These are phyloP conservation scores for Fraxinus angustifolia DNA, from an alignment of 305 asterid species.

Conservation along the genomic window DNA sequence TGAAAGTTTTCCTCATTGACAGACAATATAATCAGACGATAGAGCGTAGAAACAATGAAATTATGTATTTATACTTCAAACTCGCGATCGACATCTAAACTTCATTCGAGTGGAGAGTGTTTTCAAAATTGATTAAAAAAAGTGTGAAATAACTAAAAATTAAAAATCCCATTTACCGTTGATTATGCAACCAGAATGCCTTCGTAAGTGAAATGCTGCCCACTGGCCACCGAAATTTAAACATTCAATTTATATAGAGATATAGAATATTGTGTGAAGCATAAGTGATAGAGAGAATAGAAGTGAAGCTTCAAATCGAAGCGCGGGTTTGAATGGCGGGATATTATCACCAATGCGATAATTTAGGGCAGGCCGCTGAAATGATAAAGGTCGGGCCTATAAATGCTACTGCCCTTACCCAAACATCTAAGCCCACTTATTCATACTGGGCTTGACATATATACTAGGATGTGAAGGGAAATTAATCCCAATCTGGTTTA, in stretches of 20 bases:
- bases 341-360: constrained; percentile 16
- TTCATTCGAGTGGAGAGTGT: not conserved
- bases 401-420: not conserved
- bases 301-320: constrained; percentile 26
- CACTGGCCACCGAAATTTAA: not conserved
- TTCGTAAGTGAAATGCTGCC: not conserved
- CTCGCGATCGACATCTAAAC: not conserved
- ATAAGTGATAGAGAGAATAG: not conserved
- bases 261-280: not conserved
- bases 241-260: not conserved
- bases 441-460: not conserved
- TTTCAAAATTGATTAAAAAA: not conserved
- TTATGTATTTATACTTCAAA: not conserved
- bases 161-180: constrained; percentile 6
- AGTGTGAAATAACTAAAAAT: not conserved
- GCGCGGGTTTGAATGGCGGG: constrained; percentile 39
- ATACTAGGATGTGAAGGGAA: no score
- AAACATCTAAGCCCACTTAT: not conserved
- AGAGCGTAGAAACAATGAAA: not conserved
- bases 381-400: not conserved
- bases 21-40: not conserved
- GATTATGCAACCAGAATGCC: constrained; percentile 10
- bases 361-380: constrained; percentile 12
- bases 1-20: not conserved
- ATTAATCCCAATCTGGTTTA: no score